These are phyloP conservation scores for Eutrema japonicum DNA, from an alignment of 345 rosid species.

Conservation along the genomic window DNA sequence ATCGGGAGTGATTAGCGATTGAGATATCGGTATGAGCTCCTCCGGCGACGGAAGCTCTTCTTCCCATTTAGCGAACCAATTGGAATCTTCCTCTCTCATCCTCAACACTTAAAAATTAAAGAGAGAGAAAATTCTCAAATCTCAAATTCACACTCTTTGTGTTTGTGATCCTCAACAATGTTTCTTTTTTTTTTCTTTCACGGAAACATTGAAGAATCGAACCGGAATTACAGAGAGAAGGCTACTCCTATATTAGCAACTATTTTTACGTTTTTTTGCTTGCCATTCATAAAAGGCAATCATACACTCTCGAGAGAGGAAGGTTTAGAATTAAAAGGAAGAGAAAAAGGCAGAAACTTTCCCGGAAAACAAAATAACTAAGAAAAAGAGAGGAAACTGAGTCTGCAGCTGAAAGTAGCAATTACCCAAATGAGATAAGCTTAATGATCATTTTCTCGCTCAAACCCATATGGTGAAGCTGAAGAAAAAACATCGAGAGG, in stretches of 20 bases:
- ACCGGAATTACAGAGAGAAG: not conserved
- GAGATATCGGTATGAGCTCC: conserved; percentile 89
- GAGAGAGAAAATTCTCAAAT: not conserved
- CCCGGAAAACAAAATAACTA: not conserved
- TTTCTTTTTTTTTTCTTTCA: not conserved
- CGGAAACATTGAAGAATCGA: conserved; percentile 9
- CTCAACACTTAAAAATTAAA: not conserved
- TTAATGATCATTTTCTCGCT: not conserved
- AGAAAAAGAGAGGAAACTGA: not conserved
- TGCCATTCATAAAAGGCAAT: not conserved
- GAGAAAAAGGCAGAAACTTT: not conserved
- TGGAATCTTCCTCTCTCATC: conserved; percentile 82
- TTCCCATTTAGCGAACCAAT: conserved; percentile 90
- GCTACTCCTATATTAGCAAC: not conserved
- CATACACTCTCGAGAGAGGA: not conserved
- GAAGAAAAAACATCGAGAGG: not conserved
- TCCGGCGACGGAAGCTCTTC: conserved; percentile 86
- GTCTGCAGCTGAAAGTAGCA: not conserved
- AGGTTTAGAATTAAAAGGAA: not conserved
- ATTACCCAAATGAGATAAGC: conserved; percentile 8
- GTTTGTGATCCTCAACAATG: not conserved
- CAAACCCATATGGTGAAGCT: not conserved
- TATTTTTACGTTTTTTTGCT: not conserved
- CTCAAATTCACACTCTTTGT: not conserved
- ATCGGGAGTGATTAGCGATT: conserved; percentile 87